phyloP scores from a whole-genome alignment of 192 early-diverging fungal genomes.

The Coemansia sp. region DNA sequence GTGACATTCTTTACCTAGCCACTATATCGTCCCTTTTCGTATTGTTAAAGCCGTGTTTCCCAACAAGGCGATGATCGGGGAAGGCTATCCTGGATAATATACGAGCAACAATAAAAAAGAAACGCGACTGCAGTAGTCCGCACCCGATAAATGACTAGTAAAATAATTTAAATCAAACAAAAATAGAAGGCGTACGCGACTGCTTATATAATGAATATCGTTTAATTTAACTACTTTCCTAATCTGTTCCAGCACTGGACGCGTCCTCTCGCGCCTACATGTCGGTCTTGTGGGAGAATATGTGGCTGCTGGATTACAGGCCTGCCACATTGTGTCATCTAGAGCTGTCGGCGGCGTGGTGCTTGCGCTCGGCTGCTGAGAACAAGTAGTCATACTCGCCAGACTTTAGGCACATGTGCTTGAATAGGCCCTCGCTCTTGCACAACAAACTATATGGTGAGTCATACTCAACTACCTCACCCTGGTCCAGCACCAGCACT shows the following conservation, averaged over 20 bases:
- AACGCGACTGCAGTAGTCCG: neutral
- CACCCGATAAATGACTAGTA: conserved; percentile 1
- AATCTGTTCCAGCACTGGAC: neutral
- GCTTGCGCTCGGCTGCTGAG: conserved; percentile 63
- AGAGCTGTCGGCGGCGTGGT: conserved; percentile 19
- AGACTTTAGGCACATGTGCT: conserved; percentile 59
- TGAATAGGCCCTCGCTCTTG: conserved; percentile 25
- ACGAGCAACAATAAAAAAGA: neutral
- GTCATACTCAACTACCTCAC: conserved; percentile 72
- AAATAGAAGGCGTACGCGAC: neutral
- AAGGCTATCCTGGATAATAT: conserved; percentile 1
- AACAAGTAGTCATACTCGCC: conserved; percentile 78
- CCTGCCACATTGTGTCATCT: neutral
- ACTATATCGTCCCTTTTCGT: neutral
- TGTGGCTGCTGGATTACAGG: neutral
- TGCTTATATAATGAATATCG: neutral
- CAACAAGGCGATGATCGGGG: neutral
- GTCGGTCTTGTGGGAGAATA: conserved; percentile 6
- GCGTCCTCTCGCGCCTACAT: neutral
- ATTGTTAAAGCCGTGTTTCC: neutral
- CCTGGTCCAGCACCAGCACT: conserved; percentile 78
- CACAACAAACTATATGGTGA: conserved; percentile 64
- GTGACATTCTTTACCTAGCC: conserved; percentile 15
- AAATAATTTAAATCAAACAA: neutral
- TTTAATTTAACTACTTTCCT: conserved; percentile 4